Evolutionary conservation across 2,329 filamentous ascomycete species (phyloP), one percentile per base, ranked within the genome.

Genomic region (Elsinoe necatrix): DNA sequence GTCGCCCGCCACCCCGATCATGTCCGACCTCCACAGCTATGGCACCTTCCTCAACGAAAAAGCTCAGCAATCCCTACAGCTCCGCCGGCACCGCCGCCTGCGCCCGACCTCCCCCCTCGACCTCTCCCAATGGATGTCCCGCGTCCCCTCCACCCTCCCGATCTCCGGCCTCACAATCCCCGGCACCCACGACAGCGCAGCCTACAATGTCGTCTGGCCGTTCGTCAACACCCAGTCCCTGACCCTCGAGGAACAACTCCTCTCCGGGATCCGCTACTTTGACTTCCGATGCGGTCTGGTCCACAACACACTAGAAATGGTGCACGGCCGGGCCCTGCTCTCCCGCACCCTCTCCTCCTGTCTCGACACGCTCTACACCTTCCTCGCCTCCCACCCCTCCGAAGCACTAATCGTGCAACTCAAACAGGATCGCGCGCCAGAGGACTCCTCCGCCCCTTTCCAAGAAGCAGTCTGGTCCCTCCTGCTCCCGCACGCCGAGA

Each of bases 171-270:
- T 70, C 2, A 65, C 67, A 3, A 66, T 71, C 29, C 68, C 68
- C 0, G 68, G 68, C 16, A 71, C 68, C 1, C 68, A 71, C 57
- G 68, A 71, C 57, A 68, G 65, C 50, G 64, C 67, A 4, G 70
- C 71, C 2, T 67, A 63, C 52, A 70, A 67, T 6, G 62, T 59
- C n/a, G 61, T 62, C 20, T 67, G 62, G 62, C 68, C 68, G 2
- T 71, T 69, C 57, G 60, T 71, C 34, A 56, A 64, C 8, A 70
- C 68, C 5, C 68, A 71, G 45, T 64, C 58, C 2, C 63, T 70
- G 54, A 57, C 59, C 42, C 63, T 67, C 14, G 48, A 51, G 18
- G 43, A 62, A 21, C 68, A 71, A 58, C 64, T 71, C 31, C 58
- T 66, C 39, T 60, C 64, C 35, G 68, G 68, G 3, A 68, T 71